phyloP scores from a whole-genome alignment of 2,329 filamentous ascomycete genomes.

The Hypoxylon sp. region DNA sequence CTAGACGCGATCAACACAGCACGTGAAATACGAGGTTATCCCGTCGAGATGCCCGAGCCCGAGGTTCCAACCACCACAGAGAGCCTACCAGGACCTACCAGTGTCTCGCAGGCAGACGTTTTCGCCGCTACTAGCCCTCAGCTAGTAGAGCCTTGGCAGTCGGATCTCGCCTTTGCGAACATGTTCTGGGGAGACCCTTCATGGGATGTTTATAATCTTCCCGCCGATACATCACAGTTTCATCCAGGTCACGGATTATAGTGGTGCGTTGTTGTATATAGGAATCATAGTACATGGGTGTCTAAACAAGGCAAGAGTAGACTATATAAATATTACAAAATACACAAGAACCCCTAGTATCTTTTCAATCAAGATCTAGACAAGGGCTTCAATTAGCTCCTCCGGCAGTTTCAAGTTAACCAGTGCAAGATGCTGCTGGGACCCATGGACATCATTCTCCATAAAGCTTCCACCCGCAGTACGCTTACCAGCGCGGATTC shows the following conservation, averaged over 20 bases:
- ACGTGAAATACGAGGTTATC: constrained; percentile 38
- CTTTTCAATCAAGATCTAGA: constrained; percentile 2
- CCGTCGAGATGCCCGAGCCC: constrained; percentile 32
- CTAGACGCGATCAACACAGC: constrained; percentile 47
- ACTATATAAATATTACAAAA: constrained; percentile 13
- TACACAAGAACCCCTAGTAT: background rate
- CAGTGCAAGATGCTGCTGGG: constrained; percentile 51
- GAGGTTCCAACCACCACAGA: constrained; percentile 22
- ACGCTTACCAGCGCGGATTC: constrained; percentile 41
- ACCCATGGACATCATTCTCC: constrained; percentile 54
- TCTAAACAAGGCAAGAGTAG: background rate
- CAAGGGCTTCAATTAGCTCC: constrained; percentile 35
- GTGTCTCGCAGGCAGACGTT: constrained; percentile 15
- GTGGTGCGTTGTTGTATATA: constrained; percentile 21
- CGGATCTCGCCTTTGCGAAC: constrained; percentile 45
- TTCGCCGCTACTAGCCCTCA: constrained; percentile 24
- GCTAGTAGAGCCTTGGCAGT: constrained; percentile 44
- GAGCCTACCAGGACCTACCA: constrained; percentile 9
- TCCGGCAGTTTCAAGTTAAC: constrained; percentile 45
- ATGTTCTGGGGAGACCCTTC: constrained; percentile 50
- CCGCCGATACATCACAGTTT: constrained; percentile 36
- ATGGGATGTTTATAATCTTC: constrained; percentile 48
- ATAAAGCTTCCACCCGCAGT: constrained; percentile 50
- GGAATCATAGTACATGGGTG: constrained; percentile 5
- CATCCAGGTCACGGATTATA: constrained; percentile 33